A percentile compares a stretch with the other conserved stretches of the same genome.
These are phyloP conservation scores for Rhodamnia argentea DNA, from an alignment of 345 rosid genomes.

Conservation along the genomic window DNA sequence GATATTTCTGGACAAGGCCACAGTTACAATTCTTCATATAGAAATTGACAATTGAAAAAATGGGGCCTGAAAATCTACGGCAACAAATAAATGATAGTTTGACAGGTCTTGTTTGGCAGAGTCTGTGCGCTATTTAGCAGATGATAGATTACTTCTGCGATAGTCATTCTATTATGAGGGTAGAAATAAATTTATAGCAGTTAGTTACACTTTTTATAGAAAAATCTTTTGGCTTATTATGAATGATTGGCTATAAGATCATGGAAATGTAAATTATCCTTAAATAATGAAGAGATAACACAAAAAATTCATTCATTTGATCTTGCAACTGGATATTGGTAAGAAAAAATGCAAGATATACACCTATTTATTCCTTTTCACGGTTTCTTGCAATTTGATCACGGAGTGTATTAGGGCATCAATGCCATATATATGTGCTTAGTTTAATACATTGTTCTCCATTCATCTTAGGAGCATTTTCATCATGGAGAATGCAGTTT, in stretches of 20 bases:
- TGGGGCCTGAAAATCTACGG: not conserved
- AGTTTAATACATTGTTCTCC: not conserved
- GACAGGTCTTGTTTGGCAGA: not conserved
- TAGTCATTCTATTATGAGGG: not conserved
- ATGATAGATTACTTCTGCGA: not conserved
- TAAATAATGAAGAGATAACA: too few relatives aligned
- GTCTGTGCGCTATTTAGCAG: not conserved
- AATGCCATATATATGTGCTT: not conserved
- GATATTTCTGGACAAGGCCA: not conserved
- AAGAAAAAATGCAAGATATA: not conserved
- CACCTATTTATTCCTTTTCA: not conserved
- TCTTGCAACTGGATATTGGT: not conserved
- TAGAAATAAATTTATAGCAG: not conserved
- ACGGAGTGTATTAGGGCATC: not conserved
- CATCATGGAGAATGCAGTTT: not conserved
- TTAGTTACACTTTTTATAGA: not conserved
- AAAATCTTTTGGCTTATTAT: not conserved
- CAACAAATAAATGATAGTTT: not conserved
- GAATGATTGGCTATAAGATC: too few relatives aligned
- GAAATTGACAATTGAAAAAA: not conserved
- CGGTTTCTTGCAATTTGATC: not conserved
- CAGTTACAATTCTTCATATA: not conserved
- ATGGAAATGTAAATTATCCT: too few relatives aligned
- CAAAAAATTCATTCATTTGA: not conserved
- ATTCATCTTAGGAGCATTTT: not conserved